Base-by-base conservation (phyloP, 2,329 filamentous ascomycete genomes). In the Coniochaeta sp. region DNA sequence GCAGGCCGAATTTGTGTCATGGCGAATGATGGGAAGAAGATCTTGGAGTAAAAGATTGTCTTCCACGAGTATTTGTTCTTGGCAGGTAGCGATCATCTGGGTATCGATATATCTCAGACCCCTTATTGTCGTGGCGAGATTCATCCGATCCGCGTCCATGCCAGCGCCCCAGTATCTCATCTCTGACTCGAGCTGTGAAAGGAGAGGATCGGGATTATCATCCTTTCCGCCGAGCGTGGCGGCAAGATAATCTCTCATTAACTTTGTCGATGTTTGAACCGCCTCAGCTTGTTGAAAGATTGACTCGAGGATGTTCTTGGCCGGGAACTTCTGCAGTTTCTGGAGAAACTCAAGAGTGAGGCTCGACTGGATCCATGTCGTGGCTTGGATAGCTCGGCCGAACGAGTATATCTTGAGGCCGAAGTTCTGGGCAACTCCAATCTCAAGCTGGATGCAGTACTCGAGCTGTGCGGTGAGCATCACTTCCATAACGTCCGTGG, bases 21-120 rank as follows among this genome's bases (percentile, higher is more conserved):
- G 50, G 16, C 57, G 54, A 5, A 61, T 35, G 6, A 56, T 50
- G 1, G 50, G 49, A 0, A 55, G 16, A 16, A 62, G 35, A 24
- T 61, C 57, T 5, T 50, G 40, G 5, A 61, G 42, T 5, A 61
- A 28, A 5, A 55, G 40, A 4, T 56, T 27, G 18, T 62, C 59
- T 32, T 62, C 60, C 2, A 51, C 48, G 6, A 59, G 38, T 13
- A 58, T 52, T 30, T 52, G 57, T 18, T 53, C 27, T 24, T 53
- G 52, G 20, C 58, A 62, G 0, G 24, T 51, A 1, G 48, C 53
- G 33, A 57, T 22, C n/a, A 60, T 54, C 2, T 50, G 26, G 3
- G n/a, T 50, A 6, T 51, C 49, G 26, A 57, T 48, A 33, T 53
- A 53, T 3, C 24, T 26, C 10, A 59, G 50, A 1, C 50, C 47